These are phyloP conservation scores for Gilbertella persicaria DNA, from an alignment of 371 early-diverging fungal genomes.

Conservation along the genomic window DNA sequence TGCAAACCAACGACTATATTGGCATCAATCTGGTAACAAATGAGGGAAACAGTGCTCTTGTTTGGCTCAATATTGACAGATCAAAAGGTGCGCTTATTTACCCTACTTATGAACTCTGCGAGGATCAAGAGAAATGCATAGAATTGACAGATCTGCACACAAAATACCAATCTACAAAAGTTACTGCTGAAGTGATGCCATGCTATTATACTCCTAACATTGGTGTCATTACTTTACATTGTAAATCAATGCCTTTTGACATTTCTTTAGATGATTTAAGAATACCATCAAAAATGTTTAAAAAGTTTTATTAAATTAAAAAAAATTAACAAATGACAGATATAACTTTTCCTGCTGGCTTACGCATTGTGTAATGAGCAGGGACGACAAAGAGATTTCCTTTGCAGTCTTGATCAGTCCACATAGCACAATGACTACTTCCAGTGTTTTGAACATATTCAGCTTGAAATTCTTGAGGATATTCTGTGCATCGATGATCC, in stretches of 20 bases:
- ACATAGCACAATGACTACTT: slow-evolving; percentile 38
- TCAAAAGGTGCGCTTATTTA: not conserved
- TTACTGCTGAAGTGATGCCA: slow-evolving; percentile 2
- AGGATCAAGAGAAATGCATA: slow-evolving; percentile 1
- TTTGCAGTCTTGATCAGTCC: slow-evolving; percentile 35
- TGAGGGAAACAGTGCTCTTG: not conserved
- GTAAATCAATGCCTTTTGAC: slow-evolving; percentile 11
- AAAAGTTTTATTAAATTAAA: slow-evolving; percentile 1
- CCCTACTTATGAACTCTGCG: not conserved
- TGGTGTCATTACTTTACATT: slow-evolving; percentile 13
- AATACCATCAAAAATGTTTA: slow-evolving; percentile 4
- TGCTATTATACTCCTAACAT: slow-evolving; percentile 12
- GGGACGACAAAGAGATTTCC: slow-evolving; percentile 41
- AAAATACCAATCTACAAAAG: not conserved
- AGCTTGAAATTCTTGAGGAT: slow-evolving; percentile 34
- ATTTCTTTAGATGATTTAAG: slow-evolving; percentile 13
- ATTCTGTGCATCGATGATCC: slow-evolving; percentile 34
- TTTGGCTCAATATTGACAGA: slow-evolving; percentile 6
- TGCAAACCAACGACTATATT: slow-evolving; percentile 14
- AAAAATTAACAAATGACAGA: slow-evolving; percentile 24
- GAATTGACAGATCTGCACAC: slow-evolving; percentile 8
- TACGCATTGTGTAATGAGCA: slow-evolving; percentile 39
- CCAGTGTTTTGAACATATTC: slow-evolving; percentile 33
- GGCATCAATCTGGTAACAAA: slow-evolving; percentile 1
- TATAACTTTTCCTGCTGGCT: slow-evolving; percentile 25